phyloP scores from a whole-genome alignment of 2,329 filamentous ascomycete species.

The Colletotrichum eremochloae region DNA sequence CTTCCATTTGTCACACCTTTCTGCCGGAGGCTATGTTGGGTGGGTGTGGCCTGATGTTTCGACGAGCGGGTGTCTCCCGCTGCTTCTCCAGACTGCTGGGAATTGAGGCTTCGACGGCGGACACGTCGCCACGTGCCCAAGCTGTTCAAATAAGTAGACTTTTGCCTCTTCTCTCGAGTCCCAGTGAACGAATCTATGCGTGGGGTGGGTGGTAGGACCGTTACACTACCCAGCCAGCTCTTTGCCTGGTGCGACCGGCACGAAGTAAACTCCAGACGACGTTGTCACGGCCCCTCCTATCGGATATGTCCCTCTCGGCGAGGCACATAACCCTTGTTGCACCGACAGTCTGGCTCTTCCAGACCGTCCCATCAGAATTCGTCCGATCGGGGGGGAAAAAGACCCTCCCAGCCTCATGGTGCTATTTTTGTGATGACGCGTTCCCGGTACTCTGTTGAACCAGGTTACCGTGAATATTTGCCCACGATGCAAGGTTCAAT shows the following conservation, averaged over 20 bases:
- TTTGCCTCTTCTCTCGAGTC: conserved; percentile 5
- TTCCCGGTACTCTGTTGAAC: not conserved
- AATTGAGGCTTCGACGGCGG: conserved; percentile 3
- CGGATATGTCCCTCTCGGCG: conserved; percentile 23
- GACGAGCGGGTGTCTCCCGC: conserved; percentile 16
- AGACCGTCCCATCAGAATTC: conserved; percentile 2
- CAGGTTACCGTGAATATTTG: conserved; percentile 2
- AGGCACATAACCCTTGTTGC: conserved; percentile 31
- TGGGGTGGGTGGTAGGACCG: not conserved
- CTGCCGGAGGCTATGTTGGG: conserved; percentile 3
- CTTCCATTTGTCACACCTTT: conserved; percentile 11
- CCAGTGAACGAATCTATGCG: not conserved
- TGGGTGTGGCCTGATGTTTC: conserved; percentile 35
- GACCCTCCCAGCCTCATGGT: not conserved
- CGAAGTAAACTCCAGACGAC: conserved; percentile 25
- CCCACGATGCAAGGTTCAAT: conserved; percentile 3
- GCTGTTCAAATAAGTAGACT: conserved; percentile 3
- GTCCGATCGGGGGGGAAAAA: conserved; percentile 5
- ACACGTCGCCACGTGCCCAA: conserved; percentile 32
- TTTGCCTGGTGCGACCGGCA: conserved; percentile 21
- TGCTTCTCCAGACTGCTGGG: conserved; percentile 31
- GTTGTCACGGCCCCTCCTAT: conserved; percentile 1
- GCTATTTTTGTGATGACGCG: conserved; percentile 20
- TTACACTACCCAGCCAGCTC: not conserved
- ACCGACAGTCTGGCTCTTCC: conserved; percentile 20